Evolutionary conservation across 2,329 filamentous ascomycete species (phyloP), one percentile per base, ranked within the genome.

Genomic region (Beauveria sp.): DNA sequence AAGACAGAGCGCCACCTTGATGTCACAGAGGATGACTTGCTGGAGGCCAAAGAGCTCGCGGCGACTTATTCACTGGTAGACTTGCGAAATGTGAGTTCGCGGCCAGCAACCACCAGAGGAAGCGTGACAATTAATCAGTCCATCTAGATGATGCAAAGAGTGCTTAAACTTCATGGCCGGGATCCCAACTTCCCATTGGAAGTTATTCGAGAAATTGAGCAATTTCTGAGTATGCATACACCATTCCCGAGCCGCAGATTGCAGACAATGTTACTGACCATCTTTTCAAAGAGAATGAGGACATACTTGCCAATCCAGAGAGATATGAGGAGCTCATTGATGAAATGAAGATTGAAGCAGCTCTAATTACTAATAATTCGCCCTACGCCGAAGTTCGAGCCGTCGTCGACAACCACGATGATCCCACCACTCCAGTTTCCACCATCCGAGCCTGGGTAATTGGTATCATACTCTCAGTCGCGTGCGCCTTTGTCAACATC

Each of bases 371-470:
- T 6, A 72, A 74, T 60, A 72, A 73, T 63, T 75, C 72, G 31
- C 68, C 75, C 5, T 75, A 76, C 63, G 67, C 75, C 51, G 74
- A 77, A 66, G 77, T 79, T n/a, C 74, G 77, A 45, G 76, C 77
- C 31, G 76, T 79, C 1, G 77, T 80, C 4, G 71, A 77, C 24
- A 73, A 76, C 14, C 73, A 73, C 1, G 78, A 80, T 61, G 77
- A 79, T 28, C 65, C 69, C 0, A 68, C 67, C 20, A 69, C 75
- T 0, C 76, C 76, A 3, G 74, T 75, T 10, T 73, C 72, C n/a
- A 80, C 77, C 1, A 71, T 77, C 20, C 70, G 76, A 1, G 72
- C 72, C n/a, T 75, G 76, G 66, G 31, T 71, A 2, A 66, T 79
- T n/a, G 75, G 75, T 1, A 69, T 76, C 1, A 20, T 74, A 8